Base-by-base conservation (phyloP, 768 basidiomycete species). In the Leccinum incarnatum region DNA sequence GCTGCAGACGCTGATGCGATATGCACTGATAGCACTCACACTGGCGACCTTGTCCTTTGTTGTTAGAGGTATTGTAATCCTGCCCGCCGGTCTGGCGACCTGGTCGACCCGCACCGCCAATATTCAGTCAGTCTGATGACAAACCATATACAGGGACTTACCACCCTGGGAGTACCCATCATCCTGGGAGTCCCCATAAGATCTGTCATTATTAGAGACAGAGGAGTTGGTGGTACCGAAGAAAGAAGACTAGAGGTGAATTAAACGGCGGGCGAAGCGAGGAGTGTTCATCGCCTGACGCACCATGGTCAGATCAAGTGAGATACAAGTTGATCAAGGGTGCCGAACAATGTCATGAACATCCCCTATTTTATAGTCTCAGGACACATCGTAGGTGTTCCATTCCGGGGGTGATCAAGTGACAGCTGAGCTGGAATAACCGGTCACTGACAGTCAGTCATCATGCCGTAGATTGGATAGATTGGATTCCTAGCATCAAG, bases 231-330 rank as follows among this genome's bases (percentile, higher is more conserved):
- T 5, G 64, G 92, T 70, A 58, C 83, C 83, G 37, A 89, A 79
- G 65, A 92, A 81, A 58, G 90, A 88, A 12, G 11, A 34, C 89
- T 88, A 34, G 54, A 27, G 11, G 23, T 21, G 34, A 30, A 12
- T 62, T 32, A 60, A 42, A 15, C 3, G 19, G 42, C 12, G 10
- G 19, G 42, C 12, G 12, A 29, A n/a, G 25, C 2, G 29, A 27
- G 11, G 4, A 12, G 32, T 0, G 27, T 29, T n/a, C 4, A 23
- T 25, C 30, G n/a, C 8, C 32, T 15, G 21, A 51, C 70, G 54
- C 61, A 72, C 71, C 71, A 72, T 72, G 58, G 36, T 53, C 21
- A 55, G 34, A 58, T 56, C 51, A 23, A 47, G 57, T 36, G 48
- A 34, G 51, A 59, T 15, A 58, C 19, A 19, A 14, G 29, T 53